Percentiles rank a stretch among this genome's conserved stretches.
Conservation (phyloP, 208 protist genomes). For the Angomonas ambiguus region DNA sequence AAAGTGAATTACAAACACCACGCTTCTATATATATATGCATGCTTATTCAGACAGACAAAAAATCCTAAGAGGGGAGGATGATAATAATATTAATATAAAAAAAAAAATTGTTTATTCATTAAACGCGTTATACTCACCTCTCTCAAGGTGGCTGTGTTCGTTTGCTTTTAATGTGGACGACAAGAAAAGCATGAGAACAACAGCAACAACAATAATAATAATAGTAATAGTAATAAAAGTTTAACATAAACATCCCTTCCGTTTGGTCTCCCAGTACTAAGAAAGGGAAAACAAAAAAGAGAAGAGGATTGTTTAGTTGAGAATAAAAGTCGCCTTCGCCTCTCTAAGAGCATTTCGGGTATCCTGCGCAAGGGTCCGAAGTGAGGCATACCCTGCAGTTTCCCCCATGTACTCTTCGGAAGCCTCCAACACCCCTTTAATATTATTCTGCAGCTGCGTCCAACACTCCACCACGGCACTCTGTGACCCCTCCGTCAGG, state of each 20-base stretch:
- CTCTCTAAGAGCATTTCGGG: slow-evolving; percentile 36
- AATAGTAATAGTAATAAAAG: slow-evolving; percentile 17
- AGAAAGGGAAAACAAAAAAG: slow-evolving; percentile 8
- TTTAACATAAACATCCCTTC: no score
- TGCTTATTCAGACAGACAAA: not conserved
- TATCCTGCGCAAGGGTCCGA: slow-evolving; percentile 32
- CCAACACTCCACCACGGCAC: slow-evolving; percentile 35
- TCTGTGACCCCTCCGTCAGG: slow-evolving; percentile 19
- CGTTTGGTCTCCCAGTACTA: not conserved
- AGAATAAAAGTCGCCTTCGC: slow-evolving; percentile 32
- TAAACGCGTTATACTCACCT: no score
- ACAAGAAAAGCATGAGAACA: no score
- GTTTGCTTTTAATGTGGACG: no score
- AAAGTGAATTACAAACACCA: not conserved
- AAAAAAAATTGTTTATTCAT: no score
- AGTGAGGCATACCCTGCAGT: slow-evolving; percentile 40
- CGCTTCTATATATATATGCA: not conserved
- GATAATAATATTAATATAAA: no score
- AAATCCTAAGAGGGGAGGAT: not conserved
- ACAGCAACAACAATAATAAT: no score
- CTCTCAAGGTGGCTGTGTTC: no score
- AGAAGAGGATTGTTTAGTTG: slow-evolving; percentile 2
- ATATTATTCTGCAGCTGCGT: slow-evolving; percentile 57
- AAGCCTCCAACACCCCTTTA: slow-evolving; percentile 48
- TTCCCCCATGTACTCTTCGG: slow-evolving; percentile 71